Percentiles rank a stretch among this genome's conserved stretches.
Evolutionary conservation across 495 filamentous ascomycete species (phyloP).

Genomic region (Peziza echinospora): DNA sequence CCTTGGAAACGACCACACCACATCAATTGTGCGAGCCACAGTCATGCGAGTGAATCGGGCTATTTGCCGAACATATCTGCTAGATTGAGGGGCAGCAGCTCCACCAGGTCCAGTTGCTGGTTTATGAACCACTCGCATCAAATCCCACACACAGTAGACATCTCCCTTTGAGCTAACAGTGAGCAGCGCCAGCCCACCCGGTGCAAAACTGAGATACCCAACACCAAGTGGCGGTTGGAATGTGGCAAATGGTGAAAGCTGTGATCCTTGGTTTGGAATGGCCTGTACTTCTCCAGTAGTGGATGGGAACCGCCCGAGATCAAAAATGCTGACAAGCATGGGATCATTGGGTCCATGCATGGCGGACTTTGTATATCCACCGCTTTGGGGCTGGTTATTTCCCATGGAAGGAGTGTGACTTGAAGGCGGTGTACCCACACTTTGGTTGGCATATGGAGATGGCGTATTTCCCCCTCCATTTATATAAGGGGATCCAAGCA

Average conservation of each 20-base stretch:
- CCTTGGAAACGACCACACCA: conserved; percentile 64
- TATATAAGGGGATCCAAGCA: neutral
- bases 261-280: neutral
- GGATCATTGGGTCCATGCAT: conserved; percentile 33
- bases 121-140: conserved; percentile 37
- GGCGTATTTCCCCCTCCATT: neutral
- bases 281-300: conserved; percentile 15
- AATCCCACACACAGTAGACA: conserved; percentile 77
- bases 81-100: conserved; percentile 14
- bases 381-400: neutral
- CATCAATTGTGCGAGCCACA: conserved; percentile 68
- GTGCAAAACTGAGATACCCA: conserved; percentile 77
- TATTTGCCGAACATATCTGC: conserved; percentile 54
- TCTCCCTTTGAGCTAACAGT: conserved; percentile 87
- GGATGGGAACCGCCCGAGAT: conserved; percentile 38
- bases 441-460: neutral
- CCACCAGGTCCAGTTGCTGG: conserved; percentile 12
- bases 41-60: conserved; percentile 78
- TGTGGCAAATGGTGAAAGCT: conserved; percentile 39
- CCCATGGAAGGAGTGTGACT: neutral
- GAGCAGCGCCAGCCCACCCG: conserved; percentile 60
- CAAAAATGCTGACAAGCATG: conserved; percentile 63
- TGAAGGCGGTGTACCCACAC: neutral
- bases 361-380: neutral
- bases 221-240: conserved; percentile 68